Conservation (phyloP, 2,329 filamentous ascomycete species). For the Cladophialophora bantiana region DNA sequence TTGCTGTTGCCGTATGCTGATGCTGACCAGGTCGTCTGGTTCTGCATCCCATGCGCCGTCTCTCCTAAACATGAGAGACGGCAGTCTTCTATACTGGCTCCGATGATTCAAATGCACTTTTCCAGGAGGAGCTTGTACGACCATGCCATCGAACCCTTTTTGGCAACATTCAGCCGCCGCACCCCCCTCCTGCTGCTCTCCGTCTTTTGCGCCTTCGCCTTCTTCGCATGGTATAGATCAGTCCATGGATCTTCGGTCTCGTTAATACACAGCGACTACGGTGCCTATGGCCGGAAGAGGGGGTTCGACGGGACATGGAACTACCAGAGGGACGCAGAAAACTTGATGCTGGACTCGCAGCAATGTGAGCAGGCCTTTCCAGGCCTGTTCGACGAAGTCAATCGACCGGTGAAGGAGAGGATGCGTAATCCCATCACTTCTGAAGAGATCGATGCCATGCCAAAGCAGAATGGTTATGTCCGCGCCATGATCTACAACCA, state of each 20-base stretch:
- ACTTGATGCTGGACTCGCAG: constrained; percentile 37
- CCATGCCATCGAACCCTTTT: constrained; percentile 17
- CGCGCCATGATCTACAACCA: constrained; percentile 49
- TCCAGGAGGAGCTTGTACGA: constrained; percentile 14
- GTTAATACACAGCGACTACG: constrained; percentile 10
- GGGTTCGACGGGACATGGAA: constrained; percentile 33
- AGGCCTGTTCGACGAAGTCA: constrained; percentile 41
- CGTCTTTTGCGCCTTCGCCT: not conserved
- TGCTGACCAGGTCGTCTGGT: not conserved
- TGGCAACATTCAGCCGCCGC: constrained; percentile 22
- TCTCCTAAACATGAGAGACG: not conserved
- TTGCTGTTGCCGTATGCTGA: not conserved
- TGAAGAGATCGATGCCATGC: constrained; percentile 38
- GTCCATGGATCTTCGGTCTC: constrained; percentile 5
- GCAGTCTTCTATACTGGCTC: not conserved
- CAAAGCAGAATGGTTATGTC: constrained; percentile 42
- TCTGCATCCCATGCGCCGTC: not conserved
- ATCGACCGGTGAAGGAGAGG: constrained; percentile 36
- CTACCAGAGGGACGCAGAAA: constrained; percentile 39
- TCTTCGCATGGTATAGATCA: constrained; percentile 23
- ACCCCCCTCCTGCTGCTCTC: constrained; percentile 19
- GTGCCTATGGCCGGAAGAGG: constrained; percentile 2
- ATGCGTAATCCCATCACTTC: constrained; percentile 35
- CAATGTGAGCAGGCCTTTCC: constrained; percentile 43
- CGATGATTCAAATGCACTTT: constrained; percentile 7